A percentile compares a stretch with the other conserved stretches of the same genome.
phyloP scores from a whole-genome alignment of 2,329 filamentous ascomycete genomes.

The Fusarium armeniacum region DNA sequence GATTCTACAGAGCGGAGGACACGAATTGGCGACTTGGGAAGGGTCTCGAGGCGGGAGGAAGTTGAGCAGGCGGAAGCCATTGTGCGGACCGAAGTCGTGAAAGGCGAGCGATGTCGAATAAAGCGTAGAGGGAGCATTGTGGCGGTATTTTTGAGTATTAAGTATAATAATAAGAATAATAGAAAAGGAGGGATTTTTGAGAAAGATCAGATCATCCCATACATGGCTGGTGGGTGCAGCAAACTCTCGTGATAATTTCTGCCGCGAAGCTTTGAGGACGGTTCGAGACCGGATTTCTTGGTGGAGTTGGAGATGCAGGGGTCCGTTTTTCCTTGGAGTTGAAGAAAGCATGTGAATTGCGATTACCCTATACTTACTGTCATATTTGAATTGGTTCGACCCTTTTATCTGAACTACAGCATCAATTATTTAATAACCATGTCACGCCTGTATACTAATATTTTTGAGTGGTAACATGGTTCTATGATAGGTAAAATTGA shows the following conservation, averaged over 20 bases:
- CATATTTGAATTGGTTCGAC: neutral
- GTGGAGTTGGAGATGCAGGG: slow-evolving; percentile 38
- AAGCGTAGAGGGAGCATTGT: slow-evolving; percentile 40
- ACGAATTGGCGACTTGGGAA: slow-evolving; percentile 72
- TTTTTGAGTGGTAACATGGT: too few relatives aligned
- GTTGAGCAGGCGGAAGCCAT: slow-evolving; percentile 43
- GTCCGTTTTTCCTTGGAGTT: slow-evolving; percentile 37
- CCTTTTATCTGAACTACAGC: neutral
- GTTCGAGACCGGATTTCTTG: slow-evolving; percentile 19
- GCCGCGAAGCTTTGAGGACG: slow-evolving; percentile 63
- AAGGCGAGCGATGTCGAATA: slow-evolving; percentile 37
- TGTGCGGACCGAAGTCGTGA: slow-evolving; percentile 39
- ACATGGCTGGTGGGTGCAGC: slow-evolving; percentile 46
- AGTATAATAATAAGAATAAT: neutral
- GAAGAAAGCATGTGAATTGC: slow-evolving; percentile 16
- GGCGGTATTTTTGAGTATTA: neutral
- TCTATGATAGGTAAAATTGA: too few relatives aligned
- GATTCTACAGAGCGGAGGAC: slow-evolving; percentile 82
- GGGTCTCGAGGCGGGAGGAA: slow-evolving; percentile 57
- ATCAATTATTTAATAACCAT: neutral
- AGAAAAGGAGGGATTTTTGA: slow-evolving; percentile 9
- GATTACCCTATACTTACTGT: slow-evolving; percentile 27
- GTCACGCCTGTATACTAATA: too few relatives aligned
- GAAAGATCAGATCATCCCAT: slow-evolving; percentile 44
- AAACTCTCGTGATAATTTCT: slow-evolving; percentile 62